Conservation (phyloP, 805 yeast genomes). For the Candida loeiensis region DNA sequence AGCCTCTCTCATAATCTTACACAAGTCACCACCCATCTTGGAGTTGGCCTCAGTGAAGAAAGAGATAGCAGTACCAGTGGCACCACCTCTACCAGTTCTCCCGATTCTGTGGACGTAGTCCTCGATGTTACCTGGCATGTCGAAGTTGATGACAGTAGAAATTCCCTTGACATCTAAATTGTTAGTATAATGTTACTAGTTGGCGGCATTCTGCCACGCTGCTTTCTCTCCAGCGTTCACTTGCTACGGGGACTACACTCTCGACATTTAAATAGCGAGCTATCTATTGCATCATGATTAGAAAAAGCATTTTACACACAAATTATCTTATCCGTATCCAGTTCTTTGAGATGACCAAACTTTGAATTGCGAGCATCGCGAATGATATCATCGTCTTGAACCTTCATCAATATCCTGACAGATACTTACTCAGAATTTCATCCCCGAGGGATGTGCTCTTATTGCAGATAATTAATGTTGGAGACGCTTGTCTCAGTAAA, state of each 20-base stretch:
- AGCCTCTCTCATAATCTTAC: conserved; percentile 91
- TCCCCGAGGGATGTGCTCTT: neutral
- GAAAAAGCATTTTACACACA: conserved; percentile 10
- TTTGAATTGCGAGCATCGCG: neutral
- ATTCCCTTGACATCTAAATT: conserved; percentile 92
- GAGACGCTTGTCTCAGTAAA: conserved; percentile 5
- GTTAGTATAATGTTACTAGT: conserved; percentile 27
- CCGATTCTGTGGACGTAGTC: conserved; percentile 99
- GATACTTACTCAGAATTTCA: neutral
- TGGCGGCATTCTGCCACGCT: neutral
- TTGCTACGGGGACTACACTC: conserved; percentile 10
- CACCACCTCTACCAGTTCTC: conserved; percentile 99
- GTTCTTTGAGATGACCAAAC: neutral
- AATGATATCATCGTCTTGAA: no score
- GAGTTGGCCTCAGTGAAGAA: conserved; percentile 87
- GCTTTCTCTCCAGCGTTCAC: conserved; percentile 2
- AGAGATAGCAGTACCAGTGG: conserved; percentile 91
- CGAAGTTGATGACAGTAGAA: conserved; percentile 87
- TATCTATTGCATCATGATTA: conserved; percentile 11
- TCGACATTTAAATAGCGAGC: conserved; percentile 5
- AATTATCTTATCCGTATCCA: conserved; percentile 2
- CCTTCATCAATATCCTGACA: neutral
- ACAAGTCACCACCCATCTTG: conserved; percentile 84
- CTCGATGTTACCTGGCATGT: conserved; percentile 97
- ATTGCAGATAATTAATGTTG: conserved; percentile 3